Evolutionary conservation across 371 early-diverging fungal species (phyloP).

Genomic region (Coemansia sp.): DNA sequence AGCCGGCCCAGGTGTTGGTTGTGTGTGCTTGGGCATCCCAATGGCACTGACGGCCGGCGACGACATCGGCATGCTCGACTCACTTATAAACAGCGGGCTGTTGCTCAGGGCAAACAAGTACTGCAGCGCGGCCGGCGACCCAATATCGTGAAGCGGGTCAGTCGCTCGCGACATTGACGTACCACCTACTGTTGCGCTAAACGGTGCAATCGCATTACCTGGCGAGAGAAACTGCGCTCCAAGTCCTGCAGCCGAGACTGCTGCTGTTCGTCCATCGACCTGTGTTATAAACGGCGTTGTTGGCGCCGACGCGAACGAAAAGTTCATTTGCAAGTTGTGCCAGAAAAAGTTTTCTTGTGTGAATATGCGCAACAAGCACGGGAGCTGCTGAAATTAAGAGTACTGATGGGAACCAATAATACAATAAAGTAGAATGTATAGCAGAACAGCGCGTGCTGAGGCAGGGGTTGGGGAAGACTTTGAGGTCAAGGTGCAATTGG

Average conservation of each 20-base stretch:
- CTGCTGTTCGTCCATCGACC: constrained; percentile 27
- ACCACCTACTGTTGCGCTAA: constrained; percentile 12
- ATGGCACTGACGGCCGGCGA: constrained; percentile 21
- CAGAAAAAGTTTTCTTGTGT: too few relatives aligned
- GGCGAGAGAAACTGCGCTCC: constrained; percentile 22
- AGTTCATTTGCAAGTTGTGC: constrained; percentile 28
- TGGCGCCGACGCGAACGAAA: constrained; percentile 51
- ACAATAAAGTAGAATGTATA: too few relatives aligned
- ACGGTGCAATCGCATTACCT: not conserved
- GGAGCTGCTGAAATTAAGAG: not conserved
- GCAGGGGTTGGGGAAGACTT: not conserved
- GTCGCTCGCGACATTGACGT: constrained; percentile 28
- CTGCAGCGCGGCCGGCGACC: constrained; percentile 40
- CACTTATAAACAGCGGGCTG: constrained; percentile 30
- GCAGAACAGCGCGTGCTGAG: too few relatives aligned
- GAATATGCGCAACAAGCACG: too few relatives aligned
- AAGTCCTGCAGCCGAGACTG: not conserved
- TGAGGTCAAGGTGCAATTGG: not conserved
- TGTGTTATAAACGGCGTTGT: constrained; percentile 49
- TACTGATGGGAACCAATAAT: too few relatives aligned
- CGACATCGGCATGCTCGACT: constrained; percentile 7
- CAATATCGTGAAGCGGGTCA: constrained; percentile 42
- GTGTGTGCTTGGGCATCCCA: constrained; percentile 27
- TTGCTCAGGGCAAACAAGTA: constrained; percentile 33
- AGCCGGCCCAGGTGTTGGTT: not conserved